These are phyloP conservation scores for Excoecaria agallocha DNA, from an alignment of 345 rosid genomes.

Conservation along the genomic window DNA sequence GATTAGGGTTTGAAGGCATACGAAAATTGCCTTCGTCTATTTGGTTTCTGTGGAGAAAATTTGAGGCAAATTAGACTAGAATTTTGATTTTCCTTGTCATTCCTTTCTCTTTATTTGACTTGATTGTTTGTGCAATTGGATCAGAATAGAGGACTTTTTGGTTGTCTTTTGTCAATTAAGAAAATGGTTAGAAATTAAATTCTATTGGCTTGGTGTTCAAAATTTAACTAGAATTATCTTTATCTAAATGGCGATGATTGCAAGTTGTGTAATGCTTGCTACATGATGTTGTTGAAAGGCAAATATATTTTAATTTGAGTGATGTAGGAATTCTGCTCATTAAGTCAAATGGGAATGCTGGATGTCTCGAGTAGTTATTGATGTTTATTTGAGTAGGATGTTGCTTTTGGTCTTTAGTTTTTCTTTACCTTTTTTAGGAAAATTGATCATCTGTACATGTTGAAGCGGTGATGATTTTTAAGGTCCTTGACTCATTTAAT, in stretches of 20 bases:
- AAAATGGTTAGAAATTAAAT: neutral
- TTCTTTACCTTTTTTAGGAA: neutral
- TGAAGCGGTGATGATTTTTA: too few species aligned
- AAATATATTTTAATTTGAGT: neutral
- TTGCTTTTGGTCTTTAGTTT: neutral
- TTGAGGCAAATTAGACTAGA: neutral
- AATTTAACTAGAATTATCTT: neutral
- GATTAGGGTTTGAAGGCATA: constrained; percentile 8
- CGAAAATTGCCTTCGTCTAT: neutral
- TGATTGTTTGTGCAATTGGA: neutral
- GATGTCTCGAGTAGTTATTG: neutral
- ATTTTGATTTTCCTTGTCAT: neutral
- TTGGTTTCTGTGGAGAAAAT: neutral
- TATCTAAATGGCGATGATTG: neutral
- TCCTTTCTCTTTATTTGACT: neutral
- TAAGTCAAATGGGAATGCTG: neutral
- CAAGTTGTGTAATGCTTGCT: neutral
- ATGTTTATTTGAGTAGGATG: neutral
- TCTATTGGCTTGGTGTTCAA: neutral
- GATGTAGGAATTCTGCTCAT: neutral
- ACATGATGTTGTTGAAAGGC: neutral
- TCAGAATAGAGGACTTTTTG: too few species aligned
- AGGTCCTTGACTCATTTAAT: neutral
- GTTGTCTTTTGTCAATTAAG: neutral
- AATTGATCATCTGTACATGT: neutral